Conservation (phyloP, 2,329 filamentous ascomycete species). For the Zasmidium cellare region DNA sequence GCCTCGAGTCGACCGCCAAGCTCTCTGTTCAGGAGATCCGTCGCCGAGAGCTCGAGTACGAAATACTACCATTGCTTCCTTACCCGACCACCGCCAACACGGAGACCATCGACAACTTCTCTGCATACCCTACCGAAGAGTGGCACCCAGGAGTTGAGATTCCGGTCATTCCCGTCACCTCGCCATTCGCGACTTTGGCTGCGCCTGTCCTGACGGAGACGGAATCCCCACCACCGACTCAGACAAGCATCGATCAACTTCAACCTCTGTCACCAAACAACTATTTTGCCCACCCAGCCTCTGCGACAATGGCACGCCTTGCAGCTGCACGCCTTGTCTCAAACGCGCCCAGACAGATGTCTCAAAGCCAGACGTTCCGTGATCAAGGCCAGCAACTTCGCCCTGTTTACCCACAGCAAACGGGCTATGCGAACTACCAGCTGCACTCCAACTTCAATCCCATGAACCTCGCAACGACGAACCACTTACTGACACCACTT, state of each 20-base stretch:
- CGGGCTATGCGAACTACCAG: neutral
- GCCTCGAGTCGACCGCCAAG: neutral
- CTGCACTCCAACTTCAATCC: neutral
- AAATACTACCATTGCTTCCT: slow-evolving; percentile 27
- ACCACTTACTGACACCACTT: neutral
- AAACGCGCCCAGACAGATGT: too few relatives aligned
- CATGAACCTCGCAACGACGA: too few relatives aligned
- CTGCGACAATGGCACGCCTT: too few relatives aligned
- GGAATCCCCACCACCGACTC: too few relatives aligned
- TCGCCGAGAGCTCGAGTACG: slow-evolving; percentile 21
- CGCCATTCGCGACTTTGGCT: neutral
- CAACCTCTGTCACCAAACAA: too few relatives aligned
- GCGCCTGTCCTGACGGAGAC: too few relatives aligned
- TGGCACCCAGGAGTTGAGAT: slow-evolving; percentile 1
- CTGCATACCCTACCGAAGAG: slow-evolving; percentile 19
- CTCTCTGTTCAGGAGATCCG: slow-evolving; percentile 29
- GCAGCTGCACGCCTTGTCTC: too few relatives aligned
- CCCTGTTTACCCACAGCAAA: neutral
- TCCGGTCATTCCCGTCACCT: too few relatives aligned
- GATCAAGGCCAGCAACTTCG: too few relatives aligned
- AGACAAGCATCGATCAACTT: too few relatives aligned
- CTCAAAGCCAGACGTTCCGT: too few relatives aligned
- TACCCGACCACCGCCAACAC: slow-evolving; percentile 30
- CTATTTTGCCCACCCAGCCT: too few relatives aligned
- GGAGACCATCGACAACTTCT: slow-evolving; percentile 27